Percentiles rank a stretch among this genome's conserved stretches.
Evolutionary conservation across 257 asterid genomes (phyloP).

Genomic region (Ajuga chamaepitys): DNA sequence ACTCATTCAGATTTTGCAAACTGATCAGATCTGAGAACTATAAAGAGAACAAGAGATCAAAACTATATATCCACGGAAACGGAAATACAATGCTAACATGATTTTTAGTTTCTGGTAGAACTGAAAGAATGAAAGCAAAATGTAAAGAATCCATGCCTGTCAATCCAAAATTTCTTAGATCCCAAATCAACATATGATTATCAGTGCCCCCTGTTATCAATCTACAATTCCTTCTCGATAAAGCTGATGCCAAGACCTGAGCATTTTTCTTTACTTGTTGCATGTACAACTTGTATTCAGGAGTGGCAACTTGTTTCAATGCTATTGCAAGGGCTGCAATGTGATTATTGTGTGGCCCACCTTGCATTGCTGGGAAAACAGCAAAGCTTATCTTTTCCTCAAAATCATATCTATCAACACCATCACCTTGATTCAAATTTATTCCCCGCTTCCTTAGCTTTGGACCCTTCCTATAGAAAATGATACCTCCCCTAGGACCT

Average conservation of each 20-base stretch:
- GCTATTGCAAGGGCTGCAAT: slow-evolving; percentile 94
- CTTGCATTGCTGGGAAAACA: slow-evolving; percentile 91
- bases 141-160: slow-evolving; percentile 37
- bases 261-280: slow-evolving; percentile 89
- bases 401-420: slow-evolving; percentile 70
- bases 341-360: slow-evolving; percentile 94
- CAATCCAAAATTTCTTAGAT: slow-evolving; percentile 71
- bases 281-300: slow-evolving; percentile 76
- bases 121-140: not conserved
- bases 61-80: not conserved
- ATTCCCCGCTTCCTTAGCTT: slow-evolving; percentile 63
- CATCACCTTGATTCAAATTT: slow-evolving; percentile 68
- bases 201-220: slow-evolving; percentile 89
- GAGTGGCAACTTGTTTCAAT: slow-evolving; percentile 85
- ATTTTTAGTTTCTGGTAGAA: not conserved
- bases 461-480: slow-evolving; percentile 79
- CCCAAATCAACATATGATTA: slow-evolving; percentile 89
- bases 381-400: slow-evolving; percentile 92
- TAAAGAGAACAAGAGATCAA: not conserved
- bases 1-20: not conserved
- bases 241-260: slow-evolving; percentile 61
- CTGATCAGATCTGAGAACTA: not conserved
- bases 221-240: slow-evolving; percentile 57
- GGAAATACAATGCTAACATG: not conserved
- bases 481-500: slow-evolving; percentile 95